Conservation (phyloP, 805 yeast genomes). For the Wickerhamiella slavikovae region DNA sequence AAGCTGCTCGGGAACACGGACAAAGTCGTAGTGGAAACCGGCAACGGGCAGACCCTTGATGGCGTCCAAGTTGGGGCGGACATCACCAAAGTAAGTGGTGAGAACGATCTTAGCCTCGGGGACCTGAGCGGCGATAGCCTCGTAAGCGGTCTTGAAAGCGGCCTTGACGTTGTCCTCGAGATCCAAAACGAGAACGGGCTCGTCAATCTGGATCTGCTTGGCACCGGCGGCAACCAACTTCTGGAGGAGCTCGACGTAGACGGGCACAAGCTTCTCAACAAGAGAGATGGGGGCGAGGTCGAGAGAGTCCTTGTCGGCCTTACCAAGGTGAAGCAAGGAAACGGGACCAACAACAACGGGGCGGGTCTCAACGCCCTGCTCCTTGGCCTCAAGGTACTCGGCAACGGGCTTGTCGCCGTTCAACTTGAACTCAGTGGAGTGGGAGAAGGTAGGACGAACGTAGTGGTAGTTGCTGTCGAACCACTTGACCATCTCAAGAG, state of each 20-base stretch:
- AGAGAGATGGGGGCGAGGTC: conserved; percentile 86
- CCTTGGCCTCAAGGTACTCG: conserved; percentile 96
- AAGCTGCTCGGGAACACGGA: conserved; percentile 90
- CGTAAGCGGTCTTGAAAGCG: conserved; percentile 79
- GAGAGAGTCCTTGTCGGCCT: conserved; percentile 93
- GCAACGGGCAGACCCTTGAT: conserved; percentile 79
- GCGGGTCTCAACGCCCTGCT: conserved; percentile 86
- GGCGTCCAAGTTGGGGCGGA: conserved; percentile 84
- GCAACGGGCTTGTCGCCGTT: conserved; percentile 92
- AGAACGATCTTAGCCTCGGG: conserved; percentile 62
- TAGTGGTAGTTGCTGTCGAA: conserved; percentile 99
- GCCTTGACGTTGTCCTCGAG: conserved; percentile 65
- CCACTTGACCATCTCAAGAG: conserved; percentile 98
- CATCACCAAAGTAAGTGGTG: conserved; percentile 96
- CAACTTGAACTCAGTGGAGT: conserved; percentile 87
- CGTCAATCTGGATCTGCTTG: conserved; percentile 85
- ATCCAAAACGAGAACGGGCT: conserved; percentile 90
- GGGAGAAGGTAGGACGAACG: conserved; percentile 97
- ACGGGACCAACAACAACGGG: conserved; percentile 96
- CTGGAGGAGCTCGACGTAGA: conserved; percentile 70
- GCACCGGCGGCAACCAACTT: conserved; percentile 93
- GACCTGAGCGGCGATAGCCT: conserved; percentile 42
- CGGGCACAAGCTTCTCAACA: conserved; percentile 78
- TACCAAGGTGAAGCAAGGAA: conserved; percentile 85
- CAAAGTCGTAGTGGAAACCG: conserved; percentile 92